Conservation (phyloP, 2,329 filamentous ascomycete species). For the Raffaelea ambrosiae region DNA sequence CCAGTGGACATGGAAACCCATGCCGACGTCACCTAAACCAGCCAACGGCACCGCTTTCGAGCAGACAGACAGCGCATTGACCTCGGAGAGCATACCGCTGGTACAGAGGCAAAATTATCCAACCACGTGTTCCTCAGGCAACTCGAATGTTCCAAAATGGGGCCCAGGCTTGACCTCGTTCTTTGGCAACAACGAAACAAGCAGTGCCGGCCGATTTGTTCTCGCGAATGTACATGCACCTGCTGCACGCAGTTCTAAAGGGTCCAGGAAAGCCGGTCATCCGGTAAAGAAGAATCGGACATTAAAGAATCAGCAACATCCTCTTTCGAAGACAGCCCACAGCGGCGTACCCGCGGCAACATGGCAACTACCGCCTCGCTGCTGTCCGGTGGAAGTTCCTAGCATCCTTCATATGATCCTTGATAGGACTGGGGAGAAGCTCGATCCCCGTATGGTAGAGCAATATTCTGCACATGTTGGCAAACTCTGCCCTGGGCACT, state of each 20-base stretch:
- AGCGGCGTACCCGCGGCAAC: background rate
- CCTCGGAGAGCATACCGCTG: background rate
- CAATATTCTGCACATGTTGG: conserved; percentile 2
- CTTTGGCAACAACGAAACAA: too few relatives aligned
- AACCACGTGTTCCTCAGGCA: background rate
- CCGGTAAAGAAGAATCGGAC: background rate
- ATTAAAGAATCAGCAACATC: background rate
- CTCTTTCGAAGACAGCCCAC: background rate
- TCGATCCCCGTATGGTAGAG: conserved; percentile 10
- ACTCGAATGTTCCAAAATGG: too few relatives aligned
- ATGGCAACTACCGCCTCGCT: conserved; percentile 1
- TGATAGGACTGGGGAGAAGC: conserved; percentile 5
- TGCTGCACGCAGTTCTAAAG: too few relatives aligned
- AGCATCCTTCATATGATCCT: conserved; percentile 10
- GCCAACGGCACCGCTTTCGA: background rate
- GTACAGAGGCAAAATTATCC: background rate
- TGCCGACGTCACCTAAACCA: background rate
- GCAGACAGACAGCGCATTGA: background rate
- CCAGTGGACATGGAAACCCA: background rate
- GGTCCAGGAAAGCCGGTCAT: too few relatives aligned
- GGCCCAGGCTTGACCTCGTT: too few relatives aligned
- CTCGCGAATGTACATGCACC: too few relatives aligned
- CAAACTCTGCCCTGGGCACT: conserved; percentile 6
- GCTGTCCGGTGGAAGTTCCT: conserved; percentile 12
- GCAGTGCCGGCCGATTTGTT: too few relatives aligned